Evolutionary conservation across 441 rosid genomes (phyloP).

Genomic region (Brassica hybrid): DNA sequence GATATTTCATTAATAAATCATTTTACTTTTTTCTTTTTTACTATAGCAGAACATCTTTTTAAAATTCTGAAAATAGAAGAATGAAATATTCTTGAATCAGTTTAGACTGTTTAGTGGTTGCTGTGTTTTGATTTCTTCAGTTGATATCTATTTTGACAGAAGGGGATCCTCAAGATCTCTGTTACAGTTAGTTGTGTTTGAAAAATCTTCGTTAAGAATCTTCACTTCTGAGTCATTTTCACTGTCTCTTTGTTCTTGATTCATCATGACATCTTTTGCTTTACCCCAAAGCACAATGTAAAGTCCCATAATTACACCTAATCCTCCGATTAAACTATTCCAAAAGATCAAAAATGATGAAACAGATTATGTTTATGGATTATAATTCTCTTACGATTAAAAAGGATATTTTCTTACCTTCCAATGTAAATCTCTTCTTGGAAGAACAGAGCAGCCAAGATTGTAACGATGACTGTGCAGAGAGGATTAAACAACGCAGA

Average conservation of each 20-base stretch:
- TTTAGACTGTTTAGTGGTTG: neutral
- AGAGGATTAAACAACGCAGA: slow-evolving; percentile 57
- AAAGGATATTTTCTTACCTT: slow-evolving; percentile 45
- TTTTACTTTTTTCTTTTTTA: neutral
- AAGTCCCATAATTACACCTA: slow-evolving; percentile 65
- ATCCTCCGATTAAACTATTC: slow-evolving; percentile 63
- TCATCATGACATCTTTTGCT: slow-evolving; percentile 48
- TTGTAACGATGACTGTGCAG: slow-evolving; percentile 58
- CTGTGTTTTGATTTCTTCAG: slow-evolving; percentile 31
- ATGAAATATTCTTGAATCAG: slow-evolving; percentile 14
- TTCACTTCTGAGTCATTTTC: slow-evolving; percentile 32
- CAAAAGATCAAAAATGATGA: slow-evolving; percentile 9
- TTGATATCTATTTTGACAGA: slow-evolving; percentile 29
- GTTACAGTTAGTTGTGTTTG: slow-evolving; percentile 31
- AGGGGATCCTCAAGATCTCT: slow-evolving; percentile 51
- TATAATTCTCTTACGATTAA: neutral
- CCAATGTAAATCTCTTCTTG: slow-evolving; percentile 62
- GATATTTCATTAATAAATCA: neutral
- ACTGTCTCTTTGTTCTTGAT: slow-evolving; percentile 32
- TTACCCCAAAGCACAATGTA: slow-evolving; percentile 83
- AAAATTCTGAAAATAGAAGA: slow-evolving; percentile 12
- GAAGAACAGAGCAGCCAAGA: slow-evolving; percentile 57
- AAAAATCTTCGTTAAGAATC: slow-evolving; percentile 28
- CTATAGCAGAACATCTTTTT: neutral
- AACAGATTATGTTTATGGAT: slow-evolving; percentile 8